phyloP scores from a whole-genome alignment of 2,329 filamentous ascomycete species.

The Mycosphaerella sp. region DNA sequence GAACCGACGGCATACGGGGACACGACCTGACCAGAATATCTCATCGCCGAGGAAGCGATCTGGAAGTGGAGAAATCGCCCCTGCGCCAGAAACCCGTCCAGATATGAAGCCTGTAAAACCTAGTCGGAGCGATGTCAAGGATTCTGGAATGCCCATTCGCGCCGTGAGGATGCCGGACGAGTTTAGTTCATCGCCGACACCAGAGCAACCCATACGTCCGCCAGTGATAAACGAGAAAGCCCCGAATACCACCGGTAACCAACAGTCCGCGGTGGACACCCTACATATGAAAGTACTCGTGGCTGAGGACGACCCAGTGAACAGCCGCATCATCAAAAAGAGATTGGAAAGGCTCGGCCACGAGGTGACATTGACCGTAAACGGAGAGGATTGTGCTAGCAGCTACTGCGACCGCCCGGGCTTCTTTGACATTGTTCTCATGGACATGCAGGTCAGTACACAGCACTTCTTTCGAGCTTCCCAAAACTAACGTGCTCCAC shows the following conservation, averaged over 20 bases:
- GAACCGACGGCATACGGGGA: conserved; percentile 27
- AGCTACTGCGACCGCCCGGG: conserved; percentile 58
- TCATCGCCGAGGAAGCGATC: conserved; percentile 16
- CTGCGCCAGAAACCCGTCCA: conserved; percentile 24
- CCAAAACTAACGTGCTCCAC: conserved; percentile 14
- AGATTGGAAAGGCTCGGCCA: conserved; percentile 71
- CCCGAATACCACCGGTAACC: too few species aligned
- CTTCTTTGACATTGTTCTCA: conserved; percentile 71
- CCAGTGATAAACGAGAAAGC: background rate
- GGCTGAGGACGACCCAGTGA: conserved; percentile 83
- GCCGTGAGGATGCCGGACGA: conserved; percentile 46
- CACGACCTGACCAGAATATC: conserved; percentile 5
- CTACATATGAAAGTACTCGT: conserved; percentile 61
- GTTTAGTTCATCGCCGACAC: conserved; percentile 7
- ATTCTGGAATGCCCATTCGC: conserved; percentile 39
- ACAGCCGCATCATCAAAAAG: conserved; percentile 74
- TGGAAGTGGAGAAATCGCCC: conserved; percentile 21
- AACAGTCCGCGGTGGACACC: conserved; percentile 14
- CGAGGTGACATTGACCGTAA: conserved; percentile 63
- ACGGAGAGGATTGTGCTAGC: conserved; percentile 76
- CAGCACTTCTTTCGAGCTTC: background rate
- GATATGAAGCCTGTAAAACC: conserved; percentile 41
- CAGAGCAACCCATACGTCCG: background rate
- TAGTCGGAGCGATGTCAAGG: conserved; percentile 37
- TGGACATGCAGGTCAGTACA: conserved; percentile 78